Percentiles rank a stretch among this genome's conserved stretches.
phyloP scores from a whole-genome alignment of 2,329 filamentous ascomycete genomes.

The Talaromyces sp. region DNA sequence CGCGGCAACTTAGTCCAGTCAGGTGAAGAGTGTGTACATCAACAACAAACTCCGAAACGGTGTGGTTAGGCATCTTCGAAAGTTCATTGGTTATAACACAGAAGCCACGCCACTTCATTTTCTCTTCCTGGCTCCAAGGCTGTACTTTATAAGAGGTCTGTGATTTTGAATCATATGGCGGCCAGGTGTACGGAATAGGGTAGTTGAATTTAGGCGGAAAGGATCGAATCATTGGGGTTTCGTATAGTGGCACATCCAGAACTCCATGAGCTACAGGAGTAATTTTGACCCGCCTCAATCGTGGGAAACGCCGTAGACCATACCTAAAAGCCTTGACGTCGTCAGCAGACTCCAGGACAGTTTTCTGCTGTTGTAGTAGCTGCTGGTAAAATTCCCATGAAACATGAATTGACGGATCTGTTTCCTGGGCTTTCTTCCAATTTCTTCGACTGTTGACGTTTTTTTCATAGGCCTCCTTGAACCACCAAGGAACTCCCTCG shows the following conservation, averaged over 20 bases:
- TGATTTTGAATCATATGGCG: constrained; percentile 2
- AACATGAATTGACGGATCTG: not conserved
- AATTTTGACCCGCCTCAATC: constrained; percentile 34
- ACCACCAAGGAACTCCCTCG: not conserved
- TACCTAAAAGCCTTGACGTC: constrained; percentile 32
- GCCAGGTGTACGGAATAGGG: constrained; percentile 33
- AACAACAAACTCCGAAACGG: constrained; percentile 33
- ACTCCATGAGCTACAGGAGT: constrained; percentile 39
- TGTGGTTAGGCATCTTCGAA: constrained; percentile 18
- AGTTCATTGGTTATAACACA: constrained; percentile 25
- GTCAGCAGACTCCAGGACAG: constrained; percentile 22
- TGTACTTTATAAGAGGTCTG: not conserved
- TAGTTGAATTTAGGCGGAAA: constrained; percentile 40
- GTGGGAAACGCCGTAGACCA: constrained; percentile 32
- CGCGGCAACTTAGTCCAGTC: constrained; percentile 29
- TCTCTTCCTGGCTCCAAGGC: constrained; percentile 16
- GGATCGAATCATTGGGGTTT: constrained; percentile 41
- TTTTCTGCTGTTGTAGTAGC: constrained; percentile 31
- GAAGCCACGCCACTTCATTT: constrained; percentile 30
- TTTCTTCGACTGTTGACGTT: not conserved
- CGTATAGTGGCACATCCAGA: constrained; percentile 34
- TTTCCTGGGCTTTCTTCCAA: not conserved
- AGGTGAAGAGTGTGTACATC: constrained; percentile 24
- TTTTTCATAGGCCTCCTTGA: not conserved
- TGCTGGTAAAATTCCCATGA: constrained; percentile 28